Percentiles rank a stretch among this genome's conserved stretches.
phyloP scores from a whole-genome alignment of 208 protist genomes.

The Blechomonas ayalai region DNA sequence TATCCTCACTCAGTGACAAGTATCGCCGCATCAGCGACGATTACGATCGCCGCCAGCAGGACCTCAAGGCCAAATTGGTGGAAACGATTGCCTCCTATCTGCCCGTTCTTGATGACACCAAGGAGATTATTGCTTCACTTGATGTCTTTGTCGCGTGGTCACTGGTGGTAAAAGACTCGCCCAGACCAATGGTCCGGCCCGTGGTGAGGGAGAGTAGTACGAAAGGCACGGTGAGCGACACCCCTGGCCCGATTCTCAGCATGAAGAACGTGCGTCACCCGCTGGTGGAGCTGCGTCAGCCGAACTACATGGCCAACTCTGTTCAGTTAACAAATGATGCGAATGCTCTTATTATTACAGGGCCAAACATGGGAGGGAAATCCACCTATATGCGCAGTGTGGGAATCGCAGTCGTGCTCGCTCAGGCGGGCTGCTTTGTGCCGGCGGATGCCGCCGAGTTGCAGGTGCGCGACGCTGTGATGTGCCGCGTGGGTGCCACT shows the following conservation, averaged over 20 bases:
- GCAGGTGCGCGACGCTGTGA: slow-evolving; percentile 90
- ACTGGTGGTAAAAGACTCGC: slow-evolving; percentile 77
- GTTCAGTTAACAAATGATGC: slow-evolving; percentile 64
- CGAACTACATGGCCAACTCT: slow-evolving; percentile 72
- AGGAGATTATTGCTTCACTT: slow-evolving; percentile 89
- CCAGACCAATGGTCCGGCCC: slow-evolving; percentile 89
- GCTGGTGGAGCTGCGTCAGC: slow-evolving; percentile 80
- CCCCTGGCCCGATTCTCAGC: slow-evolving; percentile 22
- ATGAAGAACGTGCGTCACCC: slow-evolving; percentile 80
- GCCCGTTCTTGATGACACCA: slow-evolving; percentile 92
- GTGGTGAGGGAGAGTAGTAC: slow-evolving; percentile 23
- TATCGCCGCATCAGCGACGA: slow-evolving; percentile 57
- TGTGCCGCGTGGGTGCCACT: slow-evolving; percentile 98
- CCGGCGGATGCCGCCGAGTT: slow-evolving; percentile 89
- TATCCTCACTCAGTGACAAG: slow-evolving; percentile 77
- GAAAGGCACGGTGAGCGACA: slow-evolving; percentile 7
- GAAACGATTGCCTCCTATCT: slow-evolving; percentile 92
- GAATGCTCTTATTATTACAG: slow-evolving; percentile 87
- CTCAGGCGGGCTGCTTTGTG: slow-evolving; percentile 99
- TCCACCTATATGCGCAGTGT: slow-evolving; percentile 98
- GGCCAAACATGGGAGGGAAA: slow-evolving; percentile 98
- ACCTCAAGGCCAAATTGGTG: slow-evolving; percentile 89
- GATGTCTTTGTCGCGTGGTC: slow-evolving; percentile 94
- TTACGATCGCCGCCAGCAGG: slow-evolving; percentile 76
- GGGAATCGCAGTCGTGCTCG: slow-evolving; percentile 95